Conservation (phyloP, 805 yeast genomes). For the Vanderwaltozyma yarrowii region DNA sequence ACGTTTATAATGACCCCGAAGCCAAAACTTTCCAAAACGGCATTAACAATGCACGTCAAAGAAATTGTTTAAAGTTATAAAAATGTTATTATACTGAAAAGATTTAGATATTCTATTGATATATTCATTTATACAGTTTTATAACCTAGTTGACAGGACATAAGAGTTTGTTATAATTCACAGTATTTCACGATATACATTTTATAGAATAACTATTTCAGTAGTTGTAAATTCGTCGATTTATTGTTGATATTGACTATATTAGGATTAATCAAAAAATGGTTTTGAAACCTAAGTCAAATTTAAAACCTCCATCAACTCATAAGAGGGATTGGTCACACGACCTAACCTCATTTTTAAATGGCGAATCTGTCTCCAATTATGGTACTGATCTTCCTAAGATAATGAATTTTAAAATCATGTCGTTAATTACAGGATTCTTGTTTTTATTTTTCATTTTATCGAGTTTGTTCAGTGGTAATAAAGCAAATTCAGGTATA, state of each 20-base stretch:
- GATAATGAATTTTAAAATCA: neutral
- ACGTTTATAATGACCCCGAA: too few species aligned
- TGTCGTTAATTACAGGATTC: conserved; percentile 1
- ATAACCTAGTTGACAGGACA: too few species aligned
- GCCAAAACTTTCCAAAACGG: too few species aligned
- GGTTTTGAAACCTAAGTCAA: conserved; percentile 24
- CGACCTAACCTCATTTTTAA: conserved; percentile 1
- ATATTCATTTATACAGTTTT: too few species aligned
- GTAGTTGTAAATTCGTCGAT: neutral
- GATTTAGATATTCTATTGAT: too few species aligned
- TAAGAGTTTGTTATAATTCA: too few species aligned
- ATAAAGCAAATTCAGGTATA: conserved; percentile 1
- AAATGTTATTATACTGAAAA: too few species aligned
- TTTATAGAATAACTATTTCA: too few species aligned
- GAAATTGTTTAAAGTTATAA: too few species aligned
- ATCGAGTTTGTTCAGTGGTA: conserved; percentile 8
- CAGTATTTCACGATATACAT: too few species aligned
- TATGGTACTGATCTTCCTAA: neutral
- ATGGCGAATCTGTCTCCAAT: neutral
- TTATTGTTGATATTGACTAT: conserved; percentile 14
- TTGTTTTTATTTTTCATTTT: conserved; percentile 12
- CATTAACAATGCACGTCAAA: too few species aligned
- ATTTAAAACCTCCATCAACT: conserved; percentile 2
- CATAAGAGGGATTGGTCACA: neutral
- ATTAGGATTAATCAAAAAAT: conserved; percentile 14